Conservation (phyloP, 129 eudicot species). For the Flaveria bidentis region DNA sequence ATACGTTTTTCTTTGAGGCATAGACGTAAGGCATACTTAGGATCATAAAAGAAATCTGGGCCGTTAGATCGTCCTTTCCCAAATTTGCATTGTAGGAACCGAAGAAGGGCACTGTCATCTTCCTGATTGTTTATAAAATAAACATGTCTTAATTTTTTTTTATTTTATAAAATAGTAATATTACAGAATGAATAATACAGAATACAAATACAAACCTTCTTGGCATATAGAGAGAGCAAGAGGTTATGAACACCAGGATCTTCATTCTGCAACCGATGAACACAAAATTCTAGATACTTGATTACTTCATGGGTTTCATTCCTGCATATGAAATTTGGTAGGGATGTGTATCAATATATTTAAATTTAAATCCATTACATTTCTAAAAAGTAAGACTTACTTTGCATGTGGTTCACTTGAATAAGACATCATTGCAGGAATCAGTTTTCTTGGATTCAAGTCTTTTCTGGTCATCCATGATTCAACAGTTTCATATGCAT, state of each 20-base stretch:
- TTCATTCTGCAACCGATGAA: slow-evolving; percentile 85
- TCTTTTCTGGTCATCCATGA: slow-evolving; percentile 90
- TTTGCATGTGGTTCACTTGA: slow-evolving; percentile 97
- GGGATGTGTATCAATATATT: slow-evolving; percentile 10
- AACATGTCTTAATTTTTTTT: neutral
- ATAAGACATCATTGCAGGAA: slow-evolving; percentile 99
- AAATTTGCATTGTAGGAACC: slow-evolving; percentile 87
- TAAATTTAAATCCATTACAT: neutral
- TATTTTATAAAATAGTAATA: neutral
- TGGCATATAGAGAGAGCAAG: slow-evolving; percentile 87
- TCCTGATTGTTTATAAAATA: slow-evolving; percentile 48
- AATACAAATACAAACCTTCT: slow-evolving; percentile 58
- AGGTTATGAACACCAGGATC: slow-evolving; percentile 96
- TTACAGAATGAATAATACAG: neutral
- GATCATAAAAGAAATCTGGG: slow-evolving; percentile 95
- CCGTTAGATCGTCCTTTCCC: slow-evolving; percentile 76
- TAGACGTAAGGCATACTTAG: slow-evolving; percentile 90
- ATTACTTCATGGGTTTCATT: slow-evolving; percentile 97
- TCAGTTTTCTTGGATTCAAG: slow-evolving; percentile 84
- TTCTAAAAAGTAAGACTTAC: slow-evolving; percentile 43
- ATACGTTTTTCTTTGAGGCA: slow-evolving; percentile 87
- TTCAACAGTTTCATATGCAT: slow-evolving; percentile 97
- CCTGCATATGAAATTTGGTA: slow-evolving; percentile 47
- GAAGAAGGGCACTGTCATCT: slow-evolving; percentile 92
- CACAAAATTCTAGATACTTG: slow-evolving; percentile 82